phyloP scores from a whole-genome alignment of 2,329 filamentous ascomycete species.

The Claviceps quebecensis region DNA sequence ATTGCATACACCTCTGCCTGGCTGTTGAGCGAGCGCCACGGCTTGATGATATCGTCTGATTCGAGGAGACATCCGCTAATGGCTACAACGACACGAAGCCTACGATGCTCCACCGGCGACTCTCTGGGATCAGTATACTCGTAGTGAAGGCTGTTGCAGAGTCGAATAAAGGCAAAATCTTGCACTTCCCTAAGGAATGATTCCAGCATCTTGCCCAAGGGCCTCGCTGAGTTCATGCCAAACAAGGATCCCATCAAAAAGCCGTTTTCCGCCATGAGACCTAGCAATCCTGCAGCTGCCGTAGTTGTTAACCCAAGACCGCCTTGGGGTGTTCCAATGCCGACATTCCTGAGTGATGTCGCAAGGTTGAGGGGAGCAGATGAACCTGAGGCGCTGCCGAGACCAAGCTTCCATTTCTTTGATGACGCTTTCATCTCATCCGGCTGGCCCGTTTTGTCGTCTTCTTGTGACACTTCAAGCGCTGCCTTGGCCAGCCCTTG shows the following conservation, averaged over 20 bases:
- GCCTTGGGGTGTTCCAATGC: conserved; percentile 65
- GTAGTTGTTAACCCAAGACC: conserved; percentile 62
- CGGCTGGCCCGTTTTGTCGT: conserved; percentile 19
- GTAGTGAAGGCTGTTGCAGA: conserved; percentile 34
- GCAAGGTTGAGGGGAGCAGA: conserved; percentile 51
- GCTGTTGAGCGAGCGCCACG: conserved; percentile 64
- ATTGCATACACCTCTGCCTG: conserved; percentile 70
- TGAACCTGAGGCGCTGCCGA: conserved; percentile 25
- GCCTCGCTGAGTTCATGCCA: conserved; percentile 75
- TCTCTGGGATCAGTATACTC: conserved; percentile 35
- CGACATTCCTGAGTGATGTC: conserved; percentile 61
- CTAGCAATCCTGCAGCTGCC: conserved; percentile 65
- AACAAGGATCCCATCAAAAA: conserved; percentile 75
- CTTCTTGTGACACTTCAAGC: conserved; percentile 26
- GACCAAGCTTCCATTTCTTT: conserved; percentile 59
- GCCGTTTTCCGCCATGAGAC: conserved; percentile 64
- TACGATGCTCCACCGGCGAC: conserved; percentile 42
- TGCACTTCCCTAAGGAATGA: conserved; percentile 74
- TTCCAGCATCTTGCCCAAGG: conserved; percentile 78
- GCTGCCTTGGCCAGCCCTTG: conserved; percentile 61
- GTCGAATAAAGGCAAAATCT: conserved; percentile 75
- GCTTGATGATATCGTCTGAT: conserved; percentile 51
- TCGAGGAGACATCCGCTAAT: conserved; percentile 70
- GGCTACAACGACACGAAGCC: conserved; percentile 69
- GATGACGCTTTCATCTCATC: conserved; percentile 47